phyloP scores from a whole-genome alignment of 371 early-diverging fungal species.

The Mortierella sp. region DNA sequence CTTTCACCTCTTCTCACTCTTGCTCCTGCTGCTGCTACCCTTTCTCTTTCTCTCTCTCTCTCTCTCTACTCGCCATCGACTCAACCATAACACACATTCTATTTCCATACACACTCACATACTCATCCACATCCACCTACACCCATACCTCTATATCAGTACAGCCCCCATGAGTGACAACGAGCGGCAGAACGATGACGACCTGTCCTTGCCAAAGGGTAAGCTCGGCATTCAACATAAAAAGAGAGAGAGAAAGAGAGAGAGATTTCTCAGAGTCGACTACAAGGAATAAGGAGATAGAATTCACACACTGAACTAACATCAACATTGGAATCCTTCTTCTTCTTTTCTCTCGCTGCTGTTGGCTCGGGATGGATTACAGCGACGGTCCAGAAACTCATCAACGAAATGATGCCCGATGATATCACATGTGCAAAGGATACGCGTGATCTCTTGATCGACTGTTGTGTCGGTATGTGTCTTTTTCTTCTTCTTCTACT shows the following conservation, averaged over 20 bases:
- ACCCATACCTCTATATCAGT: too few species aligned
- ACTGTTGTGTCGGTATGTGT: conserved; percentile 90
- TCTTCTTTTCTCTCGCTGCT: neutral
- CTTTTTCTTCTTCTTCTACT: neutral
- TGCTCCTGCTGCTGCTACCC: too few species aligned
- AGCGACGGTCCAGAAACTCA: conserved; percentile 98
- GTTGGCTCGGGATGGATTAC: conserved; percentile 3
- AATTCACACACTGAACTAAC: too few species aligned
- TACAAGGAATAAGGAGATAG: too few species aligned
- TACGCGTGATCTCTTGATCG: conserved; percentile 92
- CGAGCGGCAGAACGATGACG: conserved; percentile 80
- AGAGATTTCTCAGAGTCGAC: too few species aligned
- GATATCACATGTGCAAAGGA: conserved; percentile 95
- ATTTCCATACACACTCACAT: too few species aligned
- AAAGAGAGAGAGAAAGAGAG: too few species aligned
- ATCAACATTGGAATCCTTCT: neutral
- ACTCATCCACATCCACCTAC: too few species aligned
- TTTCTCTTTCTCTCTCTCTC: neutral
- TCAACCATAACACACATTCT: conserved; percentile 8
- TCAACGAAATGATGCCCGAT: conserved; percentile 93
- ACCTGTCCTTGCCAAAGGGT: conserved; percentile 90
- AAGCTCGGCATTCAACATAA: too few species aligned
- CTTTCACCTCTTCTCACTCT: too few species aligned
- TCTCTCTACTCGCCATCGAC: neutral
- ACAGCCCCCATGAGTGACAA: conserved; percentile 76